Base-by-base conservation (phyloP, 2,329 filamentous ascomycete genomes). In the Claviceps maximensis region DNA sequence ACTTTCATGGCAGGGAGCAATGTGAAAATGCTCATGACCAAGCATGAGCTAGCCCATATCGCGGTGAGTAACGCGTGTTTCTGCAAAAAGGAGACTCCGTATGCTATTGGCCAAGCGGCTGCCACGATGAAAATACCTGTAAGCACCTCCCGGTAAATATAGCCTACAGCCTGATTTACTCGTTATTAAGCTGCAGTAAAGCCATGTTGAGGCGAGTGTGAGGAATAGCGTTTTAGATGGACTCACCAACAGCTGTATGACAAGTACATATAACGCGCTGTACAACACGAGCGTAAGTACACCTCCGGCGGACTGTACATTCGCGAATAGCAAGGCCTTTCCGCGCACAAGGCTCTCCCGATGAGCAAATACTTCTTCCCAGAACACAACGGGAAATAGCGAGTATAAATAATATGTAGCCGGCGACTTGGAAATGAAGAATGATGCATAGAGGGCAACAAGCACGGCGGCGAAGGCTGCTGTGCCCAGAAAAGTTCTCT, bases 11-110 rank as follows among this genome's bases (percentile, higher is more conserved):
- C 93, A 1, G 88, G 86, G 1, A 98, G 74, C 15, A 97, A 69
- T 0, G 93, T 98, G 63, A 98, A 98, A 2, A 79, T 77, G 65
- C 91, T 93, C 89, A 97, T 95, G 4, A 83, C 71, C 2, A 84
- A 59, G 67, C 90, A 96, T 4, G 87, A 86, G 40, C 84, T 61
- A 9, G 78, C 75, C 93, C 93, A 98, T 0, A 82, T 81, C 0
- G 73, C 69, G 51, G 80, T 79, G 2, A 95, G 75, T 4, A 77
- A 63, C 13, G 72, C 63, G 62, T 97, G 84, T 27, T 78, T 70
- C 51, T 71, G 75, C 9, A 96, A 58, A 61, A 98, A 97, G 0
- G 74, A 74, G 27, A 77, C 62, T 0, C 93, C 91, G 59, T 93
- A 86, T 0, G 82, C 73, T 0, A 77, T 59, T 0, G 93, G 93